Evolutionary conservation across 345 rosid species (phyloP).

Genomic region (Hibiscus mutabilis): DNA sequence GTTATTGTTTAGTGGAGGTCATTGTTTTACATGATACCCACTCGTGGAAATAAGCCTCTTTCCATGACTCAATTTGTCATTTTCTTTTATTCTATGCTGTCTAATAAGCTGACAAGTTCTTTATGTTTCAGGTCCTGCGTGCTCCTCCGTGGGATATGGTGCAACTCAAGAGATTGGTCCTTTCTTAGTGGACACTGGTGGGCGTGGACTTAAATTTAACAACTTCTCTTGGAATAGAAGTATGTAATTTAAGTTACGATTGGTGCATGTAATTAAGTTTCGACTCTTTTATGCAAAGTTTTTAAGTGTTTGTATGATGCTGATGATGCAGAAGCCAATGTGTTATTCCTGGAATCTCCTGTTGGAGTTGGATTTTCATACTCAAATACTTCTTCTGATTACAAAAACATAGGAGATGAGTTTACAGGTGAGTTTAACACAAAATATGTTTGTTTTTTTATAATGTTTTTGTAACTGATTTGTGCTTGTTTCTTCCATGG

Average conservation of each 20-base stretch:
- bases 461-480: background rate
- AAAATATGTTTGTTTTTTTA: background rate
- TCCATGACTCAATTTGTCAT: background rate
- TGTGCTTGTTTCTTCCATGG: slow-evolving; percentile 6
- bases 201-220: slow-evolving; percentile 49
- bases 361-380: slow-evolving; percentile 94
- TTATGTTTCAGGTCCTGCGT: slow-evolving; percentile 78
- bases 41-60: slow-evolving; percentile 14
- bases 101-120: slow-evolving; percentile 37
- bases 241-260: no score
- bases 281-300: no score
- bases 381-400: slow-evolving; percentile 67
- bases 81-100: slow-evolving; percentile 18
- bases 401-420: slow-evolving; percentile 52
- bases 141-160: slow-evolving; percentile 96
- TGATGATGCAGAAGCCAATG: slow-evolving; percentile 71
- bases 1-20: slow-evolving; percentile 11
- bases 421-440: slow-evolving; percentile 49
- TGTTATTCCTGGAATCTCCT: slow-evolving; percentile 88
- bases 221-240: slow-evolving; percentile 84
- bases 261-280: slow-evolving; percentile 1
- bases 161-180: slow-evolving; percentile 98
- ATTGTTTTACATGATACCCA: slow-evolving; percentile 8
- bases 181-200: slow-evolving; percentile 66
- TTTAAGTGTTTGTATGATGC: background rate